Evolutionary conservation across 163 green algal species (phyloP), one percentile per base, ranked within the genome.

Genomic region (Scenedesmus sp.): DNA sequence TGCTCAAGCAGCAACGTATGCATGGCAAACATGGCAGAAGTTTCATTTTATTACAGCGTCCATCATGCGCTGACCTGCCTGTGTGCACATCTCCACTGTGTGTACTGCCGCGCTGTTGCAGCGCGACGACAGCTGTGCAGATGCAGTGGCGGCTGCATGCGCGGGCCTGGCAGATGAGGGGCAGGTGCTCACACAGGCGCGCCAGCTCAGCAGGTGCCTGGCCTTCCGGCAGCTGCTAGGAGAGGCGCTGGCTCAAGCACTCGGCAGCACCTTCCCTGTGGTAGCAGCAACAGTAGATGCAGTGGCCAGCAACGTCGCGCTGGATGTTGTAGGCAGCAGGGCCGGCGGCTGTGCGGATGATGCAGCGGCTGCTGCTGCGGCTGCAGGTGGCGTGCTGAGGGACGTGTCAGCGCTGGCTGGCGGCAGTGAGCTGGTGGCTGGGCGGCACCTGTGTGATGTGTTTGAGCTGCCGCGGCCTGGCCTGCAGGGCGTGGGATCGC

Each of bases 391-490:
- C 56, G 56, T 76, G 54, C 4, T 88, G 54, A 67, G 56, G 46
- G 83, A 88, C 54, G 10, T 18, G 73, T 20, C 60, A 34, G 52
- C 73, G 52, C 34, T 74, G 76, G 70, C 67, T 79, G 87, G 70
- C 10, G 87, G 23, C 9, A 73, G 67, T 18, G 73, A 76, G 59
- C 67, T 91, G 59, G 74, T 91, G 34, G 62, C 88, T 56, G 88
- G 26, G 16, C 55, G 89, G 18, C 89, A 92, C 57, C 15, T 90
- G 34, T 89, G 82, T 60, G 89, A 92, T 67, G 54, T 92, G 67
- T 90, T 92, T 89, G 89, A 92, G 3, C 89, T 92, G 56, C 89
- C 89, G 4, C 57, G 89, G 62, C 89, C 89, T 55, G 89, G 82
- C 4, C 55, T 86, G 56, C 56, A 86, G 56, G 56, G 56, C 18